phyloP scores from a whole-genome alignment of 1,139 yeast species.

The Yamadazyma diospyri region DNA sequence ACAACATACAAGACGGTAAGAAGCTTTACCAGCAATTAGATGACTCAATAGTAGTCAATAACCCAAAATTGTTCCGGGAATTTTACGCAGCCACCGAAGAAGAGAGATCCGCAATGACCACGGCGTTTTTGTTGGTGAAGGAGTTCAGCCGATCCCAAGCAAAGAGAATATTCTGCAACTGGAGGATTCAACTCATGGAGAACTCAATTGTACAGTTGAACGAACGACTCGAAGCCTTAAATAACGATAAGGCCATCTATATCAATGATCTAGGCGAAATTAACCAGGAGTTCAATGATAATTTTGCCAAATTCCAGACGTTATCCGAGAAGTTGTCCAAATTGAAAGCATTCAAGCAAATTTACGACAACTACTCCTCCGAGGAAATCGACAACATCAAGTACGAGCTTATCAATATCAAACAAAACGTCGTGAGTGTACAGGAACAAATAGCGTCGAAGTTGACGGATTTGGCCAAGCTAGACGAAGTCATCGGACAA shows the following conservation, averaged over 20 bases:
- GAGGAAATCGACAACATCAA: conserved; percentile 17
- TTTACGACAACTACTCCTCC: conserved; percentile 16
- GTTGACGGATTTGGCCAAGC: conserved; percentile 11
- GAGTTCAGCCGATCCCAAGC: conserved; percentile 51
- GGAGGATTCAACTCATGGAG: conserved; percentile 48
- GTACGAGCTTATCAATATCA: conserved; percentile 12
- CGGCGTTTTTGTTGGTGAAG: conserved; percentile 43
- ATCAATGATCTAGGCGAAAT: conserved; percentile 20
- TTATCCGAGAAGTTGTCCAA: conserved; percentile 23
- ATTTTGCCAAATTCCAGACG: conserved; percentile 12
- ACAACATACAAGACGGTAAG: conserved; percentile 48
- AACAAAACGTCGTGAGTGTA: conserved; percentile 9
- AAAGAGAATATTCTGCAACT: conserved; percentile 52
- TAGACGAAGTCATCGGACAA: conserved; percentile 15
- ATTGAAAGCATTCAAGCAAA: conserved; percentile 18
- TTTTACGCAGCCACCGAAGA: conserved; percentile 37
- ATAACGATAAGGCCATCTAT: conserved; percentile 23
- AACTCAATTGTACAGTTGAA: conserved; percentile 36
- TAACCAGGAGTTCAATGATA: conserved; percentile 15
- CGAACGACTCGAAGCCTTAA: conserved; percentile 23
- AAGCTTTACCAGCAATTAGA: conserved; percentile 42
- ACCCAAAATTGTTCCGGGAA: conserved; percentile 48
- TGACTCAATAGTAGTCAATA: conserved; percentile 39
- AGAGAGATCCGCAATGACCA: conserved; percentile 37
- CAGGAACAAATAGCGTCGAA: conserved; percentile 8